phyloP scores from a whole-genome alignment of 352 stramenopile species.

The Halophytophthora batemanensis region DNA sequence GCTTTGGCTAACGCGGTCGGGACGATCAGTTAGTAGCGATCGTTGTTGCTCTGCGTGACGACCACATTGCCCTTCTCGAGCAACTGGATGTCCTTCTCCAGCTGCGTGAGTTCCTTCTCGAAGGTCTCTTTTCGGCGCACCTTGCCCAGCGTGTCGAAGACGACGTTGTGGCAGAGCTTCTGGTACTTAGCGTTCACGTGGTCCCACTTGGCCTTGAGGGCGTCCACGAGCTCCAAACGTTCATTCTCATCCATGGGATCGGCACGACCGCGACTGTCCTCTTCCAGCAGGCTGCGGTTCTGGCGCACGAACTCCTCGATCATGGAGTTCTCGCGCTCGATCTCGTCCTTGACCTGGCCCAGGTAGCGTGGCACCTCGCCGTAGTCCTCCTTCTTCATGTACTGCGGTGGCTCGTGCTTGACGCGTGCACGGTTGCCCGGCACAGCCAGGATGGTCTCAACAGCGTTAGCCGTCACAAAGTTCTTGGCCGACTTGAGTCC shows the following conservation, averaged over 20 bases:
- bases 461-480: constrained; percentile 91
- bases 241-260: constrained; percentile 86
- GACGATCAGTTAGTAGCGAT: constrained; percentile 31
- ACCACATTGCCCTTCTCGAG: constrained; percentile 77
- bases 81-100: constrained; percentile 91
- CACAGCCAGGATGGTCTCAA: constrained; percentile 88
- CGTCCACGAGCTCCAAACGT: constrained; percentile 77
- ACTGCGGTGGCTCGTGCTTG: constrained; percentile 71
- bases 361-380: constrained; percentile 92
- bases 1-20: background rate
- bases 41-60: constrained; percentile 45
- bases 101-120: constrained; percentile 88
- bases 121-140: constrained; percentile 91
- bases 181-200: constrained; percentile 94
- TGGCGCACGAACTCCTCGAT: constrained; percentile 91
- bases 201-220: constrained; percentile 93
- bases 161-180: constrained; percentile 92
- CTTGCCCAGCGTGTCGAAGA: constrained; percentile 91
- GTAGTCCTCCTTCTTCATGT: constrained; percentile 90
- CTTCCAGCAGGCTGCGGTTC: constrained; percentile 84
- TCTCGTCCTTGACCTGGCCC: constrained; percentile 90
- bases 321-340: constrained; percentile 91
- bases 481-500: constrained; percentile 92
- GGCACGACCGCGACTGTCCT: constrained; percentile 49
- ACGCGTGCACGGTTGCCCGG: constrained; percentile 52